These are phyloP conservation scores for Rubia tinctorum DNA, from an alignment of 305 asterid genomes.

Conservation along the genomic window DNA sequence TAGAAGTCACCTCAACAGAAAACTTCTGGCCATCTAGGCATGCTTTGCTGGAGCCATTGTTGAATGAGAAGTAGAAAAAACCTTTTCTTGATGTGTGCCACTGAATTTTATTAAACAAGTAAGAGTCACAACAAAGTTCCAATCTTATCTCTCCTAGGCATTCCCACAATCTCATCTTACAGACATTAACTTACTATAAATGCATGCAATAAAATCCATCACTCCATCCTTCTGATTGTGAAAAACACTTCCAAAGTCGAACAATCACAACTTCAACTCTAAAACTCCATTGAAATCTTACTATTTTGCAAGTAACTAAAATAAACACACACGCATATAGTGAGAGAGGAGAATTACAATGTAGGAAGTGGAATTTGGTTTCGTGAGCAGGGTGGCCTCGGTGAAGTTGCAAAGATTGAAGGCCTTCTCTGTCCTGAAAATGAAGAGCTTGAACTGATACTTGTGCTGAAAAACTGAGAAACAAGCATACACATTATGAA, in stretches of 20 bases:
- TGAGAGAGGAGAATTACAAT: conserved; percentile 39
- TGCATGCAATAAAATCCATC: neutral
- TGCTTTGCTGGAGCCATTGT: conserved; percentile 57
- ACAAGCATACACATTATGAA: neutral
- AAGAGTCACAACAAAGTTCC: neutral
- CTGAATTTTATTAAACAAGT: conserved; percentile 33
- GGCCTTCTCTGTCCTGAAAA: conserved; percentile 72
- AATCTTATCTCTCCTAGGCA: neutral
- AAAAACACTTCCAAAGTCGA: neutral
- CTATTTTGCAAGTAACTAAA: too few species aligned
- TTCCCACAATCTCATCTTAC: neutral
- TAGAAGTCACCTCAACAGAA: conserved; percentile 46
- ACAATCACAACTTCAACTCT: too few species aligned
- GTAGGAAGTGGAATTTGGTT: conserved; percentile 62
- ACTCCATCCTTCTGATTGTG: neutral
- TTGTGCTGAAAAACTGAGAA: conserved; percentile 75
- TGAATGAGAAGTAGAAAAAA: conserved; percentile 78
- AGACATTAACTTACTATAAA: neutral
- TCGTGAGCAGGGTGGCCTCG: conserved; percentile 73
- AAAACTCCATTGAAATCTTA: too few species aligned
- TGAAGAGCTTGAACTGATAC: conserved; percentile 64
- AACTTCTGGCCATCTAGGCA: conserved; percentile 63
- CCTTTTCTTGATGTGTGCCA: conserved; percentile 85
- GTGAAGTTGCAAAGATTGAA: conserved; percentile 68
- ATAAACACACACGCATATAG: neutral